Evolutionary conservation across 805 yeast species (phyloP), one percentile per base, ranked within the genome.

Genomic region (Candida ascalaphidarum): DNA sequence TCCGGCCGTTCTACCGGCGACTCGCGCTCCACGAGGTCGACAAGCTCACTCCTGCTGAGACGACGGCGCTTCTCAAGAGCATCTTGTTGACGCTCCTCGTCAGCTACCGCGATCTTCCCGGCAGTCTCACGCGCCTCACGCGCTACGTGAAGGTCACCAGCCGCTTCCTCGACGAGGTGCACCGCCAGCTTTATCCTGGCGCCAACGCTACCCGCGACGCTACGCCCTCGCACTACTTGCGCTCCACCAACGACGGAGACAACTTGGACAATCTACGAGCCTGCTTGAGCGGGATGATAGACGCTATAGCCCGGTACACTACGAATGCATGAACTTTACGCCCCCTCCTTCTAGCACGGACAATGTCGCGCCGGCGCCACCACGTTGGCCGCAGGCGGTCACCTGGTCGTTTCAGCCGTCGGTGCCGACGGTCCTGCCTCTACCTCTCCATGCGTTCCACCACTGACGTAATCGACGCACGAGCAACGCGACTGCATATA

Each of bases 71-170:
- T 17, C 37, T 60, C 33, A 61, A 61, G 27, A 48, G 50, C 32
- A 29, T 59, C 9, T 48, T 61, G 55, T 46, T 57, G 11, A 46
- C 55, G 21, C 38, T 62, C 21, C 43, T 56, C 21, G 46, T 58
- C 12, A 44, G 58, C 17, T 51, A 52, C 30, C 49, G 44, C 25
- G 52, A 45, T 46, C 24, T 39, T 58, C 6, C 57, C 59, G 10
- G 23, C 27, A 4, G 47, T 48, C 23, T 32, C 53, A 4, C 42
- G 41, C 17, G 48, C 30, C 43, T 50, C 23, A 58, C 58, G 4
- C 39, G 39, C 12, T 54, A 44, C 33, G 30, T 59, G 21, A 36
- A 44, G 16, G 17, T 48, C 12, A 34, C 55, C 3, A 31, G 39
- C 17, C 25, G 32, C 11, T 62, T 62, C 30, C 35, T 61, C 27